Base-by-base conservation (phyloP, 2,329 filamentous ascomycete species). In the Pseudogymnoascus destructans region DNA sequence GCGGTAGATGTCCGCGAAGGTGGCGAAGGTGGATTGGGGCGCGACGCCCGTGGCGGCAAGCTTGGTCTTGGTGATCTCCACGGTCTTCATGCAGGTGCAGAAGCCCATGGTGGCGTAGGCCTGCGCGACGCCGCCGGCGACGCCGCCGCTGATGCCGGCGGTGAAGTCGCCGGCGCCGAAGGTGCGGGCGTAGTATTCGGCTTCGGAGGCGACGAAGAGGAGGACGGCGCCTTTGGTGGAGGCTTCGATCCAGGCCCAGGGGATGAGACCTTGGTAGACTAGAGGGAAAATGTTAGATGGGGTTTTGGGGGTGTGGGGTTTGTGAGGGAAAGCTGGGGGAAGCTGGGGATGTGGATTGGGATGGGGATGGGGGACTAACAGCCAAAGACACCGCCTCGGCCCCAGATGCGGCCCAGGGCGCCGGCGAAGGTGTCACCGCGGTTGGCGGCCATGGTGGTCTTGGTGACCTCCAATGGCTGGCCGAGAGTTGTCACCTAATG, bases 81-180 rank as follows among this genome's bases (percentile, higher is more conserved):
- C 93, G 63, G 93, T 98, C 85, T 98, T 98, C 93, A 98, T 98
- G 82, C 93, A 98, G 62, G 93, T 98, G 77, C 93, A 98, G 84
- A 98, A 98, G 66, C 93, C 93, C 92, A 98, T 98, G 72, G 93
- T 98, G 65, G 93, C 93, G 73, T 98, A 98, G 61, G 93, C 93
- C 77, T 98, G 93, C 52, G 92, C 93, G 60, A 98, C 84, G 80
- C 93, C 93, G 71, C 93, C 93, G 19, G 84, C 80, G 79, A 98
- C 89, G 74, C 93, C 93, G 69, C 93, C 93, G 30, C 79, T 71
- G 75, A 98, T 97, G 71, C 93, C 93, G 66, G 85, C 83, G 57
- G 87, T 78, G 73, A 98, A 97, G 73, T 95, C 86, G 68, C 80
- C 82, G 63, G 90, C 92, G 66, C 93, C 93, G 63, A 85, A 81